Conservation (phyloP, 2,329 filamentous ascomycete genomes). For the Madurella mycetomatis region DNA sequence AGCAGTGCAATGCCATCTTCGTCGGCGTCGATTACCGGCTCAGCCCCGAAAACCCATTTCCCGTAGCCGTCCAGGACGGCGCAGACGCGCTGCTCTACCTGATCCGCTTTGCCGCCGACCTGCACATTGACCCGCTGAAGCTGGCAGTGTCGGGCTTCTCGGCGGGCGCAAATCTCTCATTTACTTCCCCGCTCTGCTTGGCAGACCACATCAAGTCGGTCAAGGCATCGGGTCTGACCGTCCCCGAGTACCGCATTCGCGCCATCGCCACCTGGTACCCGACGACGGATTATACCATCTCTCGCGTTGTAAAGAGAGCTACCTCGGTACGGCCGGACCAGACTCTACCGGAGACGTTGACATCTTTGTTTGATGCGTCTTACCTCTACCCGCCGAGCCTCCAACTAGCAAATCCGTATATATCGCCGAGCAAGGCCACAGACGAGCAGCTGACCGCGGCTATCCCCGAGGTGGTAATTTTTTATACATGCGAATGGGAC, state of each 20-base stretch:
- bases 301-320: constrained; percentile 52
- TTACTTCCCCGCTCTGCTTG: constrained; percentile 40
- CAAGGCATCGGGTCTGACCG: constrained; percentile 35
- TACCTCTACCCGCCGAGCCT: constrained; percentile 53
- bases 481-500: constrained; percentile 61
- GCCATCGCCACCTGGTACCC: constrained; percentile 60
- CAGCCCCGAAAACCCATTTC: constrained; percentile 61
- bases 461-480: constrained; percentile 50
- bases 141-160: constrained; percentile 62
- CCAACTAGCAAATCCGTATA: constrained; percentile 47
- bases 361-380: constrained; percentile 58
- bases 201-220: constrained; percentile 32
- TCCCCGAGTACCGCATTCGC: constrained; percentile 43
- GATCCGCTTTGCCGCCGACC: constrained; percentile 49
- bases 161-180: constrained; percentile 54
- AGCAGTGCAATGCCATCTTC: constrained; percentile 52
- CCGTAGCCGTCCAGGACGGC: constrained; percentile 60
- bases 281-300: constrained; percentile 56
- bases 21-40: constrained; percentile 66
- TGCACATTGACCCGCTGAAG: constrained; percentile 52
- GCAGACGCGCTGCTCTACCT: constrained; percentile 62
- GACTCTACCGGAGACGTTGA: constrained; percentile 54
- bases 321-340: constrained; percentile 52
- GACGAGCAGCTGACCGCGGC: constrained; percentile 44
- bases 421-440: constrained; percentile 55